Conservation (phyloP, 441 rosid species). For the Kokia cookei region DNA sequence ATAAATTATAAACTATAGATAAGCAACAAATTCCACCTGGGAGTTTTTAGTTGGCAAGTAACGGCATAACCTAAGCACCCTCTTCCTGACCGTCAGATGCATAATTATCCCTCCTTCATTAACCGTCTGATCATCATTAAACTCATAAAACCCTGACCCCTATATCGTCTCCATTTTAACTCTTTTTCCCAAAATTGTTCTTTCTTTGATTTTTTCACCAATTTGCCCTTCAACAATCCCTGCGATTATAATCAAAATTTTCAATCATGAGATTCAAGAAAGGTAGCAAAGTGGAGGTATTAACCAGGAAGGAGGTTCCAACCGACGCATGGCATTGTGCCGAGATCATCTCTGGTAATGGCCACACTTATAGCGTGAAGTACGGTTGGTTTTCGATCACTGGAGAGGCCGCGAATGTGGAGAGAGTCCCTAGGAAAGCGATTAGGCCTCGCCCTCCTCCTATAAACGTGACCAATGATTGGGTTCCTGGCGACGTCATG, state of each 20-base stretch:
- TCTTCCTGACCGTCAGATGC: not conserved
- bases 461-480: slow-evolving; percentile 12
- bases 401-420: slow-evolving; percentile 13
- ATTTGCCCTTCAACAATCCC: not conserved
- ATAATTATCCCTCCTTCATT: not conserved
- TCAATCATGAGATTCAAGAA: slow-evolving; percentile 35
- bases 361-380: slow-evolving; percentile 30
- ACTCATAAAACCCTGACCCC: not conserved
- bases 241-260: not conserved
- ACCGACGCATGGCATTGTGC: slow-evolving; percentile 34
- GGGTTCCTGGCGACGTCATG: slow-evolving; percentile 40
- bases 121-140: not conserved
- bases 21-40: not conserved
- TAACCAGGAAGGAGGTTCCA: slow-evolving; percentile 23
- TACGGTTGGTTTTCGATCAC: slow-evolving; percentile 14
- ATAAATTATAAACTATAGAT: not conserved
- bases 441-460: slow-evolving; percentile 52
- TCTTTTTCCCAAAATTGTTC: not conserved
- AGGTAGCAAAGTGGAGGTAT: slow-evolving; percentile 42
- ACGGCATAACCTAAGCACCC: not conserved
- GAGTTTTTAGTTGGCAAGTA: not conserved
- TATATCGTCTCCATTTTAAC: not conserved
- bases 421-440: slow-evolving; percentile 37
- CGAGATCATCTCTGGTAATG: slow-evolving; percentile 37
- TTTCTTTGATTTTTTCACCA: not conserved